Evolutionary conservation across 2,329 filamentous ascomycete species (phyloP).

Genomic region (Hypomyces rosellus): DNA sequence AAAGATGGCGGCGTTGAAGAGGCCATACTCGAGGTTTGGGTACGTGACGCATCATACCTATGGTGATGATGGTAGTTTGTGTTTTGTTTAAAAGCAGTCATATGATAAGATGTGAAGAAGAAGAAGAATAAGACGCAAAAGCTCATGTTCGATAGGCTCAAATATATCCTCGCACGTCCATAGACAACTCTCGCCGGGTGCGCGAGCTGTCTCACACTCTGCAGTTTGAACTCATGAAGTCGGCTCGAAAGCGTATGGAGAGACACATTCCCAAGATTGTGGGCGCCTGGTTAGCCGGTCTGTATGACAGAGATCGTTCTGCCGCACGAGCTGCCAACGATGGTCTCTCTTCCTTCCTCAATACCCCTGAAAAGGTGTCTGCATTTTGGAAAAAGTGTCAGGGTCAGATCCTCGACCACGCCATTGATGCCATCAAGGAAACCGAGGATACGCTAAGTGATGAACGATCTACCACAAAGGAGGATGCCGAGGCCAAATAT

Average conservation of each 20-base stretch:
- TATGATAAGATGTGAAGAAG: no score
- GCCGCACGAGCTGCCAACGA: constrained; percentile 72
- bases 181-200: constrained; percentile 82
- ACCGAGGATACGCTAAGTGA: constrained; percentile 80
- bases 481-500: constrained; percentile 84
- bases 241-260: constrained; percentile 74
- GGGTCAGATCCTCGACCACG: constrained; percentile 72
- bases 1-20: constrained; percentile 65
- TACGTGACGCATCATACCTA: constrained; percentile 27
- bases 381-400: constrained; percentile 80
- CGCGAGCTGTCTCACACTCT: constrained; percentile 78
- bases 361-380: constrained; percentile 69
- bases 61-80: no score
- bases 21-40: constrained; percentile 81
- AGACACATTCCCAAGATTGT: constrained; percentile 70
- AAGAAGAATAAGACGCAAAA: background rate
- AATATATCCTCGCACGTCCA: constrained; percentile 81
- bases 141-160: constrained; percentile 53
- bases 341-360: constrained; percentile 68
- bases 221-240: constrained; percentile 57
- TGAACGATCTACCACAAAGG: constrained; percentile 72
- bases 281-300: constrained; percentile 84
- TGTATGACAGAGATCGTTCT: constrained; percentile 76
- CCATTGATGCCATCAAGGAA: constrained; percentile 72
- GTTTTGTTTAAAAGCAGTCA: no score